Evolutionary conservation across 495 filamentous ascomycete genomes (phyloP).

Genomic region (Rostrohypoxylon terebratum): DNA sequence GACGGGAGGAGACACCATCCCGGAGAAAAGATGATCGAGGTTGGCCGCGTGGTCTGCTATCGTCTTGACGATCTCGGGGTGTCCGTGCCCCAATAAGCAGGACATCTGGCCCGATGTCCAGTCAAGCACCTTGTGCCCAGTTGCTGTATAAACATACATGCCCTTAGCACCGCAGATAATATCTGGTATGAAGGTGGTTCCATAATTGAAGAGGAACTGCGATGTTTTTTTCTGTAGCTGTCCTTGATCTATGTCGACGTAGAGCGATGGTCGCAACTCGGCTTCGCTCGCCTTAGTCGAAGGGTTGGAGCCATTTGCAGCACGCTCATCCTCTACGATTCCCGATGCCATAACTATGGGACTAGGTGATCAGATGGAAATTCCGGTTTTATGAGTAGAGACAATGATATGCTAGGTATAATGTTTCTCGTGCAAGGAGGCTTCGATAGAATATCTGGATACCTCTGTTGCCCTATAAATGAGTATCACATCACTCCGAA

Average conservation of each 20-base stretch:
- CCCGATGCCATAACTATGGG: not conserved
- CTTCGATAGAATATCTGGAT: not conserved
- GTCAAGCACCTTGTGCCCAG: constrained; percentile 59
- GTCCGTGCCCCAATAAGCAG: constrained; percentile 66
- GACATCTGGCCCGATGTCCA: constrained; percentile 70
- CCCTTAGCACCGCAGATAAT: constrained; percentile 42
- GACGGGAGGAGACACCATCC: constrained; percentile 66
- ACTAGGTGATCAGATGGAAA: not conserved
- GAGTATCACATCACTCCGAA: not conserved
- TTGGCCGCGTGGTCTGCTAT: constrained; percentile 56
- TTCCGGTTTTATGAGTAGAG: not conserved
- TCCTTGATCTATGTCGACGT: constrained; percentile 24
- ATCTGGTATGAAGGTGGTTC: constrained; percentile 44
- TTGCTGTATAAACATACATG: constrained; percentile 46
- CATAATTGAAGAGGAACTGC: constrained; percentile 45
- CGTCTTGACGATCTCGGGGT: constrained; percentile 66
- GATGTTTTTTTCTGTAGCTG: constrained; percentile 31
- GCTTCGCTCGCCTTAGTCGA: not conserved
- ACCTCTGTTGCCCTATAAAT: not conserved
- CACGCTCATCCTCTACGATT: not conserved
- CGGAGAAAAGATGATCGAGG: constrained; percentile 67
- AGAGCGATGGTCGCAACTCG: constrained; percentile 3
- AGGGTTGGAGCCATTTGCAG: not conserved
- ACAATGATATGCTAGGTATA: not conserved
- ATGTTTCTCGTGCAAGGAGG: not conserved